Percentiles rank a stretch among this genome's conserved stretches.
These are phyloP conservation scores for Eutypa lata DNA, from an alignment of 2,329 filamentous ascomycete genomes.

Conservation along the genomic window DNA sequence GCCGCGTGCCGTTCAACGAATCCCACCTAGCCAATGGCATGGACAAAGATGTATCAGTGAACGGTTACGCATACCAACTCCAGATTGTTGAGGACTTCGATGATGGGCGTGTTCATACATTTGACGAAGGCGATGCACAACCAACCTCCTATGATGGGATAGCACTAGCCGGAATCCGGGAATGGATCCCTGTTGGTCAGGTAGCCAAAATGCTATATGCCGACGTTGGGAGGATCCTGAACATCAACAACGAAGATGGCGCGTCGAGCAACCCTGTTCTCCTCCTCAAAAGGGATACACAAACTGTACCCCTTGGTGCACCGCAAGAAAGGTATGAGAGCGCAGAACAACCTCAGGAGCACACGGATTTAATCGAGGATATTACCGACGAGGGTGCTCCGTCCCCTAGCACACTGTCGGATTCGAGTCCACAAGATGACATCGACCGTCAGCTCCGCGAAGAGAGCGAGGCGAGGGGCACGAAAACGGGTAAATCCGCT, in stretches of 20 bases:
- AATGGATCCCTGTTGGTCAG: constrained; percentile 51
- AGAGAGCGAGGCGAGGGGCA: constrained; percentile 27
- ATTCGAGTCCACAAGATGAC: constrained; percentile 38
- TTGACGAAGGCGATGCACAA: constrained; percentile 26
- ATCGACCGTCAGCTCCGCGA: constrained; percentile 44
- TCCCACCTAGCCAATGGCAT: constrained; percentile 3
- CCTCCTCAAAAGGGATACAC: constrained; percentile 67
- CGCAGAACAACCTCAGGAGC: constrained; percentile 48
- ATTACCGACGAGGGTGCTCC: constrained; percentile 5
- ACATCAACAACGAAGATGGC: constrained; percentile 60
- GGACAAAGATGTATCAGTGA: constrained; percentile 30
- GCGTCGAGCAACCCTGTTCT: constrained; percentile 72
- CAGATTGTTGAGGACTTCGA: constrained; percentile 78
- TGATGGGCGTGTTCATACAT: constrained; percentile 52
- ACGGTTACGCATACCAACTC: constrained; percentile 70
- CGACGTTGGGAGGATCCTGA: constrained; percentile 83
- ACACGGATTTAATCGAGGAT: constrained; percentile 9
- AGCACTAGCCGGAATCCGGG: constrained; percentile 44
- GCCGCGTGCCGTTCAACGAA: constrained; percentile 55
- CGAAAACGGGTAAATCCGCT: not conserved
- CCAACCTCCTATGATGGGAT: constrained; percentile 39
- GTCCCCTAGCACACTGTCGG: constrained; percentile 21
- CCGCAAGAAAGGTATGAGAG: constrained; percentile 13
- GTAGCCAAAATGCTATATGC: constrained; percentile 92
- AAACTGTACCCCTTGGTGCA: constrained; percentile 46